phyloP scores from a whole-genome alignment of 2,329 filamentous ascomycete species.

The Xylariaceae sp. region DNA sequence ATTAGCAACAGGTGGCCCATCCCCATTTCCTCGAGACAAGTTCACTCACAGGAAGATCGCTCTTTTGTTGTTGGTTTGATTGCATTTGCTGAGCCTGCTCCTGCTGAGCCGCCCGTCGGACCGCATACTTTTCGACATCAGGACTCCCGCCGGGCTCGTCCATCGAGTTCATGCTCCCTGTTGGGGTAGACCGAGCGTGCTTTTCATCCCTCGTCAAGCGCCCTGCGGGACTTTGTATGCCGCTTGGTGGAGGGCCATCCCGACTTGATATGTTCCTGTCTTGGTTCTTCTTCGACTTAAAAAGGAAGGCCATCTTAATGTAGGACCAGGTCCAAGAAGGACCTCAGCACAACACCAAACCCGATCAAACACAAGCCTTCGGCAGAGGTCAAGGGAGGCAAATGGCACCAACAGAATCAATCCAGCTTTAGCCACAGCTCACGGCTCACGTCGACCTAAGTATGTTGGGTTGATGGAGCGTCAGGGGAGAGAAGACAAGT shows the following conservation, averaged over 20 bases:
- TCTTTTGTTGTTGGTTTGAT: constrained; percentile 20
- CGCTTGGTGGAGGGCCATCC: constrained; percentile 47
- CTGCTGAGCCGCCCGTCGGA: constrained; percentile 49
- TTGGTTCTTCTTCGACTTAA: constrained; percentile 75
- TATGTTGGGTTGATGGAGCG: too few species aligned
- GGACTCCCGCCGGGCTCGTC: constrained; percentile 57
- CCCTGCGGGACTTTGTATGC: constrained; percentile 43
- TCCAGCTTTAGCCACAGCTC: background rate
- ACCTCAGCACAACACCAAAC: constrained; percentile 25
- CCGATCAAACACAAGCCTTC: constrained; percentile 14
- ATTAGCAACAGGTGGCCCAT: constrained; percentile 5
- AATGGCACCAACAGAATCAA: background rate
- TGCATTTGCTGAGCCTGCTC: constrained; percentile 36
- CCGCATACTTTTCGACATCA: constrained; percentile 53
- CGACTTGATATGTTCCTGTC: constrained; percentile 53
- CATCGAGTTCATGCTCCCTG: constrained; percentile 71
- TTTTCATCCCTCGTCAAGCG: constrained; percentile 53
- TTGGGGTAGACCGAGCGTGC: constrained; percentile 62
- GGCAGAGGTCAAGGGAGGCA: constrained; percentile 2
- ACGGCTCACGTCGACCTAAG: too few species aligned
- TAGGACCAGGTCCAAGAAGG: constrained; percentile 29
- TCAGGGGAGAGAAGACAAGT: too few species aligned
- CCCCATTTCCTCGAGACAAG: constrained; percentile 1
- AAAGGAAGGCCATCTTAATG: constrained; percentile 69
- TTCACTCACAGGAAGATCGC: constrained; percentile 36